These are phyloP conservation scores for Leccinum subgranulosum DNA, from an alignment of 768 basidiomycete genomes.

Conservation along the genomic window DNA sequence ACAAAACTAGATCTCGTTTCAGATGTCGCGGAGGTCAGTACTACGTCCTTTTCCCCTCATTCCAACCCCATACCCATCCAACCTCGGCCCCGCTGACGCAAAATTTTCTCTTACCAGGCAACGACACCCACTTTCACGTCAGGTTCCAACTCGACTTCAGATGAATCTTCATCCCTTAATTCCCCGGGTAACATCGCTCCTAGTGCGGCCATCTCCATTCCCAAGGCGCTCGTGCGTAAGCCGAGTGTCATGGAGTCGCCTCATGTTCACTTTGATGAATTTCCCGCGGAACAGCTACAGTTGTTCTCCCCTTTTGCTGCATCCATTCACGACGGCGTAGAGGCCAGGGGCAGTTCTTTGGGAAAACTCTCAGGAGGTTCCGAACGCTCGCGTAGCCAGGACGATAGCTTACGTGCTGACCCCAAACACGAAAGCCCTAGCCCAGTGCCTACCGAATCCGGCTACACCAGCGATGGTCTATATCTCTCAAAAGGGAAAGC, in stretches of 20 bases:
- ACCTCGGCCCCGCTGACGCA: conserved; percentile 5
- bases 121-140: conserved; percentile 37
- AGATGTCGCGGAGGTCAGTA: conserved; percentile 31
- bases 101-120: conserved; percentile 16
- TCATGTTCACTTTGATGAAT: conserved; percentile 30
- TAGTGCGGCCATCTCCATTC: conserved; percentile 11
- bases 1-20: conserved; percentile 10
- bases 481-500: conserved; percentile 27
- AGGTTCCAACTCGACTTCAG: conserved; percentile 41
- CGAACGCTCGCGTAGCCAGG: conserved; percentile 22
- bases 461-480: conserved; percentile 32
- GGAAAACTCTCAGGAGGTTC: conserved; percentile 8
- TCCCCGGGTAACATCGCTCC: conserved; percentile 19
- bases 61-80: background rate
- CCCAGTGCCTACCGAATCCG: conserved; percentile 18
- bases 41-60: background rate
- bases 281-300: conserved; percentile 29
- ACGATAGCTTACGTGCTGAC: conserved; percentile 13
- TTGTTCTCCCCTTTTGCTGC: conserved; percentile 24
- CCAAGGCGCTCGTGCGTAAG: conserved; percentile 26
- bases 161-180: conserved; percentile 38
- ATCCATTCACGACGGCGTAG: conserved; percentile 4
- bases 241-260: conserved; percentile 29
- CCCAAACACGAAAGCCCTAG: conserved; percentile 13
- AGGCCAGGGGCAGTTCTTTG: background rate